Evolutionary conservation across 495 filamentous ascomycete species (phyloP).

Genomic region (Choiromyces venosus): DNA sequence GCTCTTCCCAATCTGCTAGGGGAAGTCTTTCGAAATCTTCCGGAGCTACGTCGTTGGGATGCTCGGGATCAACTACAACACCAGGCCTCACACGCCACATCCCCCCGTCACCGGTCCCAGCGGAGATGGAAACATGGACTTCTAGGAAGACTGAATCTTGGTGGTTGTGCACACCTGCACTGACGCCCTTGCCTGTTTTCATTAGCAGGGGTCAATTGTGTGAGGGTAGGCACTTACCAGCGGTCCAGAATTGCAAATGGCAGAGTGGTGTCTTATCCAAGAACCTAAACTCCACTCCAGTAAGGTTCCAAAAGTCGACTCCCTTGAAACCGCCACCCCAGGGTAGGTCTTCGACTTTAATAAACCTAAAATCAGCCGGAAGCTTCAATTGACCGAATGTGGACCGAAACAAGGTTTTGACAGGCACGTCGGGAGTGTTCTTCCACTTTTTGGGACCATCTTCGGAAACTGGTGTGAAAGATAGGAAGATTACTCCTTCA

Average conservation of each 20-base stretch:
- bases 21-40: constrained; percentile 10
- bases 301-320: constrained; percentile 24
- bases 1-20: constrained; percentile 10
- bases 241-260: constrained; percentile 33
- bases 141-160: constrained; percentile 21
- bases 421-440: constrained; percentile 8
- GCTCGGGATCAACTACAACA: neutral
- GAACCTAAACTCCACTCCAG: constrained; percentile 31
- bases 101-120: constrained; percentile 22
- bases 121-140: constrained; percentile 18
- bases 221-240: constrained; percentile 7
- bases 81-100: constrained; percentile 25
- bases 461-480: constrained; percentile 7
- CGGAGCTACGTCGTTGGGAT: constrained; percentile 2
- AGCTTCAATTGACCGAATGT: constrained; percentile 14
- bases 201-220: neutral
- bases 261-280: constrained; percentile 19
- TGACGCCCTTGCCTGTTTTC: constrained; percentile 12
- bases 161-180: constrained; percentile 30
- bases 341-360: constrained; percentile 13
- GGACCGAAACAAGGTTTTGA: constrained; percentile 15
- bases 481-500: constrained; percentile 18
- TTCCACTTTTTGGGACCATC: constrained; percentile 7
- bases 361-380: constrained; percentile 14
- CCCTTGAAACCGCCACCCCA: constrained; percentile 17